These are phyloP conservation scores for Quercus tomentella DNA, from an alignment of 331 rosid genomes.

Conservation along the genomic window DNA sequence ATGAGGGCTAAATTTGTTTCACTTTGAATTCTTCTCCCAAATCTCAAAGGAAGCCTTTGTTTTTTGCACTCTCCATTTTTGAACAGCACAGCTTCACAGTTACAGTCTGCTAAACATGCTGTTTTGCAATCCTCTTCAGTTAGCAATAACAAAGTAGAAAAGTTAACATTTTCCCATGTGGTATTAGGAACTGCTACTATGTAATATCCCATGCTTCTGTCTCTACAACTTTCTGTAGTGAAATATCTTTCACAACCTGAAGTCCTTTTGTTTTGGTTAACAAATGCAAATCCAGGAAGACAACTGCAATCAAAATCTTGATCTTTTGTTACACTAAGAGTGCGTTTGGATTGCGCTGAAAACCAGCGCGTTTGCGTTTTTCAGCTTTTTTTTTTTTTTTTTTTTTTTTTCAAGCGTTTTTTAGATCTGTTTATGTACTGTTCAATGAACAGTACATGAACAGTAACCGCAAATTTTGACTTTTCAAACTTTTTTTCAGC, in stretches of 20 bases:
- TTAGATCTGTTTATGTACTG: too few relatives aligned
- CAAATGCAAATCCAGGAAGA: constrained; percentile 12
- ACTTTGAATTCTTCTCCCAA: not conserved
- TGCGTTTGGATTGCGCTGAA: too few relatives aligned
- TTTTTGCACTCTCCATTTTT: not conserved
- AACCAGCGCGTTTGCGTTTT: too few relatives aligned
- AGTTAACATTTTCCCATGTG: not conserved
- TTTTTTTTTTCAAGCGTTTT: too few relatives aligned
- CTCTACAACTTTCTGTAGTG: not conserved
- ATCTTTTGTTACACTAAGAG: constrained; percentile 2
- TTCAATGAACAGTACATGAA: too few relatives aligned
- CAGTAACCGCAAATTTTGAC: too few relatives aligned
- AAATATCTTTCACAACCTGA: constrained; percentile 14
- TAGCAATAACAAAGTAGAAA: not conserved
- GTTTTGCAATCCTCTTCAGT: constrained; percentile 2
- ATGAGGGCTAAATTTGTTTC: not conserved
- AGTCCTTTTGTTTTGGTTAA: not conserved
- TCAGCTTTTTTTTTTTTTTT: too few relatives aligned
- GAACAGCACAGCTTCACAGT: constrained; percentile 15
- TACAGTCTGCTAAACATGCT: constrained; percentile 24
- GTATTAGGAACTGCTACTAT: not conserved
- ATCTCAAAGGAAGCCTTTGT: constrained; percentile 28
- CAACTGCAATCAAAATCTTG: constrained; percentile 10
- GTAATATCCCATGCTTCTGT: not conserved
- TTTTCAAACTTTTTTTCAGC: too few relatives aligned